Evolutionary conservation across 2,329 filamentous ascomycete genomes (phyloP), one percentile per base, ranked within the genome.

Genomic region (Beauveria scarabaeidicola): DNA sequence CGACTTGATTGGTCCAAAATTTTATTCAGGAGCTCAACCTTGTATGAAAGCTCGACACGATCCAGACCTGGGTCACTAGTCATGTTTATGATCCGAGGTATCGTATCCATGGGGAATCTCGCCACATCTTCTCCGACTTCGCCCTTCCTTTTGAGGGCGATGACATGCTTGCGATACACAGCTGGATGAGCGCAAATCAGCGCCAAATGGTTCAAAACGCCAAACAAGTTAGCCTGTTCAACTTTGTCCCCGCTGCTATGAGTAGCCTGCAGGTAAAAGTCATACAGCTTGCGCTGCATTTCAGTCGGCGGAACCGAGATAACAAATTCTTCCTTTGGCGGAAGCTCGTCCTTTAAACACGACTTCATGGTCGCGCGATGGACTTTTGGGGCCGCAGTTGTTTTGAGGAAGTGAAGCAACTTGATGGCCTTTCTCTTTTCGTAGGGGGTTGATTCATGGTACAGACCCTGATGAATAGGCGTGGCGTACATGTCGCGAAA

Each of bases 251-350:
- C 41, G 58, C 41, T 17, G 21, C 47, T 44, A 23, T 11, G 61
- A 32, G 32, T 64, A 40, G 66, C 55, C 11, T 41, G 47, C 19
- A 82, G 67, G 63, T 78, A 83, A 5, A 68, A 62, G 38, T 73
- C 64, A 70, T 96, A 96, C 0, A 86, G 78, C 2, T 75, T 66
- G 47, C 71, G 73, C 70, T 97, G 92, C 1, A 88, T 52, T 0
- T 74, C 66, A 0, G 88, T 90, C 11, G 94, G 75, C 7, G 87
- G 83, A 6, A 96, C 77, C 3, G 81, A 88, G 57, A 97, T 81
- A 32, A 95, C 82, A 67, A 93, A 96, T 68, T 97, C 92, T 8
- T 81, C 82, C 70, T 96, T 97, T 0, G 77, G 75, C 3, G 89
- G 89, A 47, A 96, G 75, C 43, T 86, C 83, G 13, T 84, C 76